phyloP scores from a whole-genome alignment of 192 early-diverging fungal species.

The Gonapodya prolifera region DNA sequence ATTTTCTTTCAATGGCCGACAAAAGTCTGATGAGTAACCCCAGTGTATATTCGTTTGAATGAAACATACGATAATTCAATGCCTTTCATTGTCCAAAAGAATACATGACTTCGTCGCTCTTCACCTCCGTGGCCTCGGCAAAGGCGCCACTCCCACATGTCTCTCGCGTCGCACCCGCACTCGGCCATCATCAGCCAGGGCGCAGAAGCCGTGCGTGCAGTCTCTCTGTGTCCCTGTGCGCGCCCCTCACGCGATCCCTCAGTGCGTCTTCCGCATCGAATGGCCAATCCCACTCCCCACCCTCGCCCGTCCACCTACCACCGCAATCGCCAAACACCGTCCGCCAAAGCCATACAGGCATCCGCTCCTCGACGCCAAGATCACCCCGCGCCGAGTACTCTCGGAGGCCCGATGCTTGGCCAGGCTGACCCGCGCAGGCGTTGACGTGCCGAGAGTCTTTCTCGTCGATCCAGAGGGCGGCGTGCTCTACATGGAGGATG shows the following conservation, averaged over 20 bases:
- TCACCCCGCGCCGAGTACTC: conserved; percentile 60
- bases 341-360: conserved; percentile 88
- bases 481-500: conserved; percentile 83
- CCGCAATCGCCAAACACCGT: conserved; percentile 76
- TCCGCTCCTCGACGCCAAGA: conserved; percentile 72
- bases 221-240: not conserved
- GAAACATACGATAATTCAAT: too few species aligned
- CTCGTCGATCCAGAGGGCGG: conserved; percentile 56
- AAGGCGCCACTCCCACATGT: too few species aligned
- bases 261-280: conserved; percentile 55
- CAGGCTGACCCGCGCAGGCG: conserved; percentile 51
- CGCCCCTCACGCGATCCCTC: not conserved
- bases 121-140: too few species aligned
- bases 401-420: conserved; percentile 78
- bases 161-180: too few species aligned
- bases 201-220: conserved; percentile 62
- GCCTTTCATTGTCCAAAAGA: too few species aligned
- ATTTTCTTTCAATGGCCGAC: too few species aligned
- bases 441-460: conserved; percentile 73
- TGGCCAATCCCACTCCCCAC: not conserved
- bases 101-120: too few species aligned
- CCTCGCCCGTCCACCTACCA: conserved; percentile 23
- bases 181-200: conserved; percentile 61
- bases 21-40: too few species aligned
- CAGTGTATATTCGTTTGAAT: too few species aligned